phyloP scores from a whole-genome alignment of 176 grass and related monocot genomes.

The Pharus latifolius region DNA sequence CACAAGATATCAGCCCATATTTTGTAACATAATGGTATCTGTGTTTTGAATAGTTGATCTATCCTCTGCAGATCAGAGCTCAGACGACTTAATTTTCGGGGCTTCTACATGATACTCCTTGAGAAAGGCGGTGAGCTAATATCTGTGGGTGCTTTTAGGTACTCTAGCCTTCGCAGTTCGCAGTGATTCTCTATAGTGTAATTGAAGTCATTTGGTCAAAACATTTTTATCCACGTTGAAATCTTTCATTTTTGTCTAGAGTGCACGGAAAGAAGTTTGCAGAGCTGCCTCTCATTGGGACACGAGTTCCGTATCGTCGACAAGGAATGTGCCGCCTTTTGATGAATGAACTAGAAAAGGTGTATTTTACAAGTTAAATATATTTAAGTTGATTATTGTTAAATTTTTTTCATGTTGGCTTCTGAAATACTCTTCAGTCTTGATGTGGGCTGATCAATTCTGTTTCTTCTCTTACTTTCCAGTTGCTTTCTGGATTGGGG shows the following conservation, averaged over 20 bases:
- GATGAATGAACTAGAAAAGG: conserved; percentile 63
- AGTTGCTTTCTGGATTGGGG: conserved; percentile 45
- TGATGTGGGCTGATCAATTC: background rate
- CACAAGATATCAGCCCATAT: too few species aligned
- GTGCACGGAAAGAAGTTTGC: conserved; percentile 60
- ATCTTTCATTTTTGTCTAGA: conserved; percentile 33
- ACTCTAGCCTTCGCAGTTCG: conserved; percentile 5
- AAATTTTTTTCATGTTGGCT: background rate
- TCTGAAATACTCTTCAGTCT: conserved; percentile 5
- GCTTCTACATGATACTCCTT: conserved; percentile 66
- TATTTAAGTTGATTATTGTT: background rate
- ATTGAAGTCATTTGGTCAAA: conserved; percentile 2
- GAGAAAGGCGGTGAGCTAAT: conserved; percentile 57
- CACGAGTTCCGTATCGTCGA: conserved; percentile 31
- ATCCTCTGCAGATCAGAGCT: conserved; percentile 44
- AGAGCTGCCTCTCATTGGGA: conserved; percentile 64
- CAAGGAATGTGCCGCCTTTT: conserved; percentile 58
- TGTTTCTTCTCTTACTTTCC: conserved; percentile 19
- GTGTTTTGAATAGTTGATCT: conserved; percentile 1
- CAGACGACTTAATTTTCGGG: conserved; percentile 62
- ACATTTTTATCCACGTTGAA: conserved; percentile 6
- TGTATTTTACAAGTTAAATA: conserved; percentile 12
- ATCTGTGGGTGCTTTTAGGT: conserved; percentile 68
- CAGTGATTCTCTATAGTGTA: background rate
- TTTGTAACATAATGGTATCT: background rate